Evolutionary conservation across 2,329 filamentous ascomycete genomes (phyloP), one percentile per base, ranked within the genome.

Genomic region (Neurospora sp.): DNA sequence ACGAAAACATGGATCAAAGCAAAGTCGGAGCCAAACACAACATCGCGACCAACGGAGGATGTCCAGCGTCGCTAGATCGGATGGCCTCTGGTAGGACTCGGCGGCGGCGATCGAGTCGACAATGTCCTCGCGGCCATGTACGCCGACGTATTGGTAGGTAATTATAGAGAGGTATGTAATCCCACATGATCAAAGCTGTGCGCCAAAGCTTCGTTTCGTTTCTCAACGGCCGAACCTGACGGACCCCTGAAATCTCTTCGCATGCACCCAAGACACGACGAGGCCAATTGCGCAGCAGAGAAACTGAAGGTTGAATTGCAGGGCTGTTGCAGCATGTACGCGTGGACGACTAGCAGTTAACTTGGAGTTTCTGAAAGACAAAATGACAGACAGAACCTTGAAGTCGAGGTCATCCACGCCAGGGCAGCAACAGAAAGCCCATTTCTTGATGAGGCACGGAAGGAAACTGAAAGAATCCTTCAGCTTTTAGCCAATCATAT

Each of bases 151-250:
- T 62, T n/a, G 52, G 52, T n/a, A 28, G 52, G 52, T 62, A 36
- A 62, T n/a, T 62, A 62, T 62, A 33, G 52, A 62, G 28, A 28
- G 12, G 23, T 10, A 17, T 43, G 66, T 12, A 36, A 41, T 40
- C 19, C 15, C 36, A 23, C 33, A 43, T 38, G 17, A 66, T 19
- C 43, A 43, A 28, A 68, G 66, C 38, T 67, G 67, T 65, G 67
- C 65, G 40, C 69, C 43, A 28, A 17, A 68, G 46, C 37, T 23
- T 41, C 43, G 39, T 62, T 23, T 41, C 43, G 39, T 62, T 68
- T 62, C 37, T 66, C 69, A 70, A 70, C 69, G 69, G 69, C 67
- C 69, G 67, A 70, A 68, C 52, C 57, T 67, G 66, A 68, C 66
- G 57, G 52, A 33, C 52, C 40, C 23, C 40, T 65, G 38, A 66